A percentile compares a stretch with the other conserved stretches of the same genome.
These are phyloP conservation scores for Hansenula lynferdii DNA, from an alignment of 1,139 yeast species.

Conservation along the genomic window DNA sequence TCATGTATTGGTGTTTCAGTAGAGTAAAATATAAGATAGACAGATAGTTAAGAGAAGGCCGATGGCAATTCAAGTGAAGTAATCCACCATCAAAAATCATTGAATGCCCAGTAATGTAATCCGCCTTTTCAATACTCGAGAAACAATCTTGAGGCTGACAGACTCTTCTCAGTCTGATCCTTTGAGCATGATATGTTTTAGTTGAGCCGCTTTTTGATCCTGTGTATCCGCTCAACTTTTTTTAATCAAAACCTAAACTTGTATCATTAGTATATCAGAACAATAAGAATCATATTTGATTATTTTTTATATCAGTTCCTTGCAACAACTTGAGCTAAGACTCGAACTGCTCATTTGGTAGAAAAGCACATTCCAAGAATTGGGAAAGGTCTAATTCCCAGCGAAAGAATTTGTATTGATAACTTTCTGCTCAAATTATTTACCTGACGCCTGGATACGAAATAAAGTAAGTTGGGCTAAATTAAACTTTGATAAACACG, in stretches of 20 bases:
- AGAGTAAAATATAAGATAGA: too few species aligned
- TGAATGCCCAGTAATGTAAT: constrained; percentile 40
- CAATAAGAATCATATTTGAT: constrained; percentile 26
- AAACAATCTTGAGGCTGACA: constrained; percentile 26
- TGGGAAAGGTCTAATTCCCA: constrained; percentile 19
- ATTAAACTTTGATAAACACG: too few species aligned
- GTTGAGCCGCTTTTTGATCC: constrained; percentile 21
- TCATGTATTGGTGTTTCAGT: too few species aligned
- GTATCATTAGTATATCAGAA: constrained; percentile 27
- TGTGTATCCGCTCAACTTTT: constrained; percentile 16
- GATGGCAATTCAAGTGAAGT: too few species aligned
- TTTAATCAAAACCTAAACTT: constrained; percentile 26
- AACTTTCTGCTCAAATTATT: constrained; percentile 26
- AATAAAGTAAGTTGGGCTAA: too few species aligned
- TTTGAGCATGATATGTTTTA: constrained; percentile 15
- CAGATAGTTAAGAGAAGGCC: too few species aligned
- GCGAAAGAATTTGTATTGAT: constrained; percentile 27
- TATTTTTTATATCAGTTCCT: constrained; percentile 22
- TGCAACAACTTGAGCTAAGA: constrained; percentile 27
- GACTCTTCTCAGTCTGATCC: constrained; percentile 22
- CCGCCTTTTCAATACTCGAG: constrained; percentile 34
- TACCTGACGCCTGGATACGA: constrained; percentile 30
- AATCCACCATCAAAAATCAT: constrained; percentile 40
- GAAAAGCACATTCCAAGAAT: constrained; percentile 23
- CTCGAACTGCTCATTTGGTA: constrained; percentile 27